Evolutionary conservation across 495 filamentous ascomycete species (phyloP), one percentile per base, ranked within the genome.

Genomic region (Lepidopterella palustris): DNA sequence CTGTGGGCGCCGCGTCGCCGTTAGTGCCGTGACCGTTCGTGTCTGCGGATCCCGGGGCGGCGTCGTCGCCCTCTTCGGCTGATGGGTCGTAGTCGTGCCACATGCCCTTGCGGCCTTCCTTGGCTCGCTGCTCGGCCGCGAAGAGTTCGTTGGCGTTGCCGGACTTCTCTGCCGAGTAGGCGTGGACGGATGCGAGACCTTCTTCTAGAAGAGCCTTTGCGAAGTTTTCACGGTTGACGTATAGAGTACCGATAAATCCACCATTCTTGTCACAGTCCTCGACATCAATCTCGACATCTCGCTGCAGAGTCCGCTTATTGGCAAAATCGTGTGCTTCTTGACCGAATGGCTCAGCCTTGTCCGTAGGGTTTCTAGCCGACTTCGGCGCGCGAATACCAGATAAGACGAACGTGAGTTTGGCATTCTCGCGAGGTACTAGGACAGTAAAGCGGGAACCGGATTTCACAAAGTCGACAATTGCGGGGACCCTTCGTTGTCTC

Each of bases 381-480:
- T 85, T 82, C 10, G 95, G 95, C n/a, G 89, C 89, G 53, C 90
- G 90, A 59, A 99, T 90, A 50, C 95, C 93, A 28, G 87, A 92
- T 52, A 99, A 84, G 1, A 99, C 91, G 62, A 99, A 87, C 1
- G 91, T 99, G 65, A 99, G 78, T 76, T 96, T 97, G 71, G 88
- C 87, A 66, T 90, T 89, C 70, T 97, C 95, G 23, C 91, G 85
- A 26, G 95, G 95, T 32, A 99, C 83, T 4, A 99, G 78, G 45
- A 99, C 79, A 27, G 88, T 93, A 73, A 99, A 99, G 54, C 95
- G 85, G 24, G 92, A 95, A 28, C 88, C 95, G 13, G 89, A 90
- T 75, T 96, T 96, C 77, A 96, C 93, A 69, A 90, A 99, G 70
- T 99, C 95, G 45, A 99, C 92, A 62, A 99, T 75, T 6, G 87